Percentiles rank a stretch among this genome's conserved stretches.
phyloP scores from a whole-genome alignment of 768 basidiomycete genomes.

The Suillus spraguei region DNA sequence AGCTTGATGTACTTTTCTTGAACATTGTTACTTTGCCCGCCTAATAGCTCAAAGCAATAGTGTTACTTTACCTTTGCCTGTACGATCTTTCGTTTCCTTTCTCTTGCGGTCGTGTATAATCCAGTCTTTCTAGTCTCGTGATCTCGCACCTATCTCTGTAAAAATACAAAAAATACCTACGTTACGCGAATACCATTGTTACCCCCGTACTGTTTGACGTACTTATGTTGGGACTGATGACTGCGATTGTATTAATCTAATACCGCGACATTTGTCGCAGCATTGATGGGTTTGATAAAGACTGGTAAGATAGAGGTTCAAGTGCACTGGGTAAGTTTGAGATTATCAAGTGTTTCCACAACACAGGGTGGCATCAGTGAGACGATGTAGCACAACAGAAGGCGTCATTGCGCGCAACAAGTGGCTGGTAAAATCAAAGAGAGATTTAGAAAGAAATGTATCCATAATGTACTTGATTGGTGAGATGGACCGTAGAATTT shows the following conservation, averaged over 20 bases:
- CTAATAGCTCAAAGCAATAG: not conserved
- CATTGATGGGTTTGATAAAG: not conserved
- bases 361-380: not conserved
- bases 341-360: not conserved
- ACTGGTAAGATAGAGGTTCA: not conserved
- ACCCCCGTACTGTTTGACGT: not conserved
- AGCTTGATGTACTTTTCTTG: constrained; percentile 62
- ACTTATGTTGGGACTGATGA: not conserved
- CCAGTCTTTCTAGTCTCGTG: not conserved
- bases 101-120: not conserved
- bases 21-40: constrained; percentile 8
- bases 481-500: not conserved
- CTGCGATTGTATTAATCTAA: not conserved
- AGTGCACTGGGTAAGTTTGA: not conserved
- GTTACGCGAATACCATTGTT: not conserved
- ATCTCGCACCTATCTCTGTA: not conserved
- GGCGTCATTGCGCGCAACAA: not conserved
- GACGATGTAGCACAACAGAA: not conserved
- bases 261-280: not conserved
- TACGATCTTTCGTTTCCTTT: not conserved
- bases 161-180: not conserved
- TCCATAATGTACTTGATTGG: not conserved
- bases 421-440: not conserved
- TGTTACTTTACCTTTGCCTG: not conserved
- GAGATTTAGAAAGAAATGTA: not conserved